Conservation (phyloP, 2,329 filamentous ascomycete genomes). For the Endocalyx cinctus region DNA sequence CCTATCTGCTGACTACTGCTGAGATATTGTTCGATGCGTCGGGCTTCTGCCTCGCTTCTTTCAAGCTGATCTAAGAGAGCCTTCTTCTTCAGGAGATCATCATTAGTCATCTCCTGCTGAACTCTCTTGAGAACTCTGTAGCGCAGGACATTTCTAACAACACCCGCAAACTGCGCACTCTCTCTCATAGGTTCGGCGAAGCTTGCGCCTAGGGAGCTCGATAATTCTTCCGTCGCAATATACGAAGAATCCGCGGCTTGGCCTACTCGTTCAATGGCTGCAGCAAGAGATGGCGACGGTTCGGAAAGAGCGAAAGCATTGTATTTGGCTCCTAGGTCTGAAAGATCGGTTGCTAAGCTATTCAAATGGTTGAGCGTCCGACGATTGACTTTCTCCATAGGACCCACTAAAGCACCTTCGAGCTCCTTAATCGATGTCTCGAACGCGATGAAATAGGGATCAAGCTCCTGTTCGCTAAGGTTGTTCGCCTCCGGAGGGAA, state of each 20-base stretch:
- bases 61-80: slow-evolving; percentile 82
- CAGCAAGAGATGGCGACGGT: slow-evolving; percentile 78
- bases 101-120: slow-evolving; percentile 94
- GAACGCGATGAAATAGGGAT: slow-evolving; percentile 93
- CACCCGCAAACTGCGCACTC: slow-evolving; percentile 92
- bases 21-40: slow-evolving; percentile 89
- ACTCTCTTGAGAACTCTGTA: slow-evolving; percentile 92
- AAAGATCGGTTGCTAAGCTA: slow-evolving; percentile 78
- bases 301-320: slow-evolving; percentile 97
- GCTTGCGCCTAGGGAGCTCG: slow-evolving; percentile 79
- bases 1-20: slow-evolving; percentile 62
- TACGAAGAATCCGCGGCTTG: slow-evolving; percentile 96
- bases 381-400: slow-evolving; percentile 95
- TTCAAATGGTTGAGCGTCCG: slow-evolving; percentile 82
- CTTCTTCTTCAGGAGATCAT: slow-evolving; percentile 86
- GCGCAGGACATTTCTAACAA: slow-evolving; percentile 81
- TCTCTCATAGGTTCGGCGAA: slow-evolving; percentile 98
- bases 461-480: slow-evolving; percentile 82
- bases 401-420: slow-evolving; percentile 80
- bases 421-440: slow-evolving; percentile 89
- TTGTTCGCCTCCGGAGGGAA: slow-evolving; percentile 77
- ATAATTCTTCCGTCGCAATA: slow-evolving; percentile 89
- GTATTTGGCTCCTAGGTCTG: slow-evolving; percentile 90
- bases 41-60: slow-evolving; percentile 85
- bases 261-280: slow-evolving; percentile 89